These are phyloP conservation scores for Oryza punctata DNA, from an alignment of 176 grass and related monocot genomes.

Conservation along the genomic window DNA sequence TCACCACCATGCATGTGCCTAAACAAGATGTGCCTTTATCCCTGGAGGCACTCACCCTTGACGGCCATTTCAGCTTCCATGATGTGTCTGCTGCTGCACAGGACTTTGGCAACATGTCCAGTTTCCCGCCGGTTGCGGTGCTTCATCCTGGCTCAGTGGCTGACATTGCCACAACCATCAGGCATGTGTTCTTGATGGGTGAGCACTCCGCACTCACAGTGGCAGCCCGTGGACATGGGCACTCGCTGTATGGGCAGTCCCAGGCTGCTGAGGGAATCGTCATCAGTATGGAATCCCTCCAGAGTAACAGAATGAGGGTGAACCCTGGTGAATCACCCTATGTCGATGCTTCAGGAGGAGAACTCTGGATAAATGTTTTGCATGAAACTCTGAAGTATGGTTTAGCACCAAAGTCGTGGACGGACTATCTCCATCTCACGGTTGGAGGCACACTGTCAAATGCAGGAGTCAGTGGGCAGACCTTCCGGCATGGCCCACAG, in stretches of 20 bases:
- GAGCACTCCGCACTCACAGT: slow-evolving; percentile 58
- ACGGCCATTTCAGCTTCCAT: slow-evolving; percentile 59
- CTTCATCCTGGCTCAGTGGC: slow-evolving; percentile 60
- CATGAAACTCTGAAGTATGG: slow-evolving; percentile 66
- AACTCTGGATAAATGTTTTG: slow-evolving; percentile 83
- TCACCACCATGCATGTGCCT: slow-evolving; percentile 47
- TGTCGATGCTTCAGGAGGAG: slow-evolving; percentile 75
- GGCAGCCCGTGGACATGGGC: slow-evolving; percentile 77
- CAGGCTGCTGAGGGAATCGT: slow-evolving; percentile 76
- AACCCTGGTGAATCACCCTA: slow-evolving; percentile 55
- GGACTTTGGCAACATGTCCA: slow-evolving; percentile 73
- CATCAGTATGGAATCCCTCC: slow-evolving; percentile 69
- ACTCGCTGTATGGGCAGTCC: slow-evolving; percentile 84
- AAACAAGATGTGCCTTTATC: slow-evolving; percentile 29
- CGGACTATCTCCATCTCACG: slow-evolving; percentile 85
- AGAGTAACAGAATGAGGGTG: slow-evolving; percentile 29
- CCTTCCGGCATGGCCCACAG: slow-evolving; percentile 80
- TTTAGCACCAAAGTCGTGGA: slow-evolving; percentile 82
- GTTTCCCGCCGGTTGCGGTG: slow-evolving; percentile 50
- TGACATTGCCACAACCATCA: slow-evolving; percentile 58
- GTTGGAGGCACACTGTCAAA: slow-evolving; percentile 77
- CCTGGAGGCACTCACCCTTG: slow-evolving; percentile 49
- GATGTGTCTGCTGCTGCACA: slow-evolving; percentile 54
- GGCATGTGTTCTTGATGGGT: slow-evolving; percentile 58
- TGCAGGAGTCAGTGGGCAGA: slow-evolving; percentile 85